Conservation (phyloP, 345 rosid species). For the Gossypium australe region DNA sequence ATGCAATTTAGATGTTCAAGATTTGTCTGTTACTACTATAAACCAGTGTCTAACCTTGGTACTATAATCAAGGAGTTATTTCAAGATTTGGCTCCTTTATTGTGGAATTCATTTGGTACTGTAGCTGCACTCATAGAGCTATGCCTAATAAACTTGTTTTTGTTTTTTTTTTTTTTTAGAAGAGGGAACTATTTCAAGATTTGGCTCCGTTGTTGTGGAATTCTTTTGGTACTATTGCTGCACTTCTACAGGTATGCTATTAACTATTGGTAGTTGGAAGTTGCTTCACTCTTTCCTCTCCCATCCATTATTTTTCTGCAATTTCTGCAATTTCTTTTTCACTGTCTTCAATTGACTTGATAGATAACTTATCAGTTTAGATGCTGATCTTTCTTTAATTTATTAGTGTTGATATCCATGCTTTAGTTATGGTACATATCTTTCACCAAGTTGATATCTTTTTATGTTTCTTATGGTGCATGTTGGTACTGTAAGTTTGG, state of each 20-base stretch:
- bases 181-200: slow-evolving; percentile 94
- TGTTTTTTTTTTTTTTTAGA: slow-evolving; percentile 40
- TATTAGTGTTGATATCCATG: not conserved
- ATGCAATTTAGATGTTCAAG: slow-evolving; percentile 18
- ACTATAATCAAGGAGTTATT: slow-evolving; percentile 75
- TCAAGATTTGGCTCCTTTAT: slow-evolving; percentile 91
- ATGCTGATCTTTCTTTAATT: not conserved
- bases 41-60: slow-evolving; percentile 32
- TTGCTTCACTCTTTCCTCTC: not conserved
- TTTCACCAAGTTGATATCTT: not conserved
- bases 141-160: slow-evolving; percentile 22
- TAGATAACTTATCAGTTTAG: not conserved
- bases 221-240: slow-evolving; percentile 81
- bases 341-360: not conserved
- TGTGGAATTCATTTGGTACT: slow-evolving; percentile 85
- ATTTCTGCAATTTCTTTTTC: not conserved
- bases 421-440: not conserved
- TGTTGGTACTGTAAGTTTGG: not conserved
- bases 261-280: slow-evolving; percentile 16
- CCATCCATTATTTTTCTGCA: not conserved
- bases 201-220: slow-evolving; percentile 96
- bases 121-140: slow-evolving; percentile 70
- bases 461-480: not conserved
- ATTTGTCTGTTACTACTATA: slow-evolving; percentile 22
- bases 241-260: slow-evolving; percentile 61